Evolutionary conservation across 73 alveolate genomes (phyloP).

Genomic region (Halteria grandinella): DNA sequence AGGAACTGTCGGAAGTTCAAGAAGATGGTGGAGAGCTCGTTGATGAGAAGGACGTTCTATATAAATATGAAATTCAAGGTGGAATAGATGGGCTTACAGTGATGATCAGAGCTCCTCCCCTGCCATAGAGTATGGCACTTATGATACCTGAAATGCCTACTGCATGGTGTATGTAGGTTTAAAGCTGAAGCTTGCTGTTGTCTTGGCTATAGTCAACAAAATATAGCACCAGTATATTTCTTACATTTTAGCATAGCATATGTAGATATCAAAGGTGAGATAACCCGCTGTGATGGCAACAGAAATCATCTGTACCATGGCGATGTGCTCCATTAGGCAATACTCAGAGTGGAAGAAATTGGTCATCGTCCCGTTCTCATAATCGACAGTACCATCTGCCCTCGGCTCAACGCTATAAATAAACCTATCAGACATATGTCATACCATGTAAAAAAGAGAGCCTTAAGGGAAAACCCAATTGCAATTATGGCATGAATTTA

Average conservation of each 20-base stretch:
- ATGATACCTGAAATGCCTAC: conserved; percentile 31
- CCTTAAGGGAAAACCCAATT: not conserved
- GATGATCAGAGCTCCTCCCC: conserved; percentile 29
- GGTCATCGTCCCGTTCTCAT: too few species aligned
- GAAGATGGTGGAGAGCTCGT: conserved; percentile 40
- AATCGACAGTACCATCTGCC: not conserved
- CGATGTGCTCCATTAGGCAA: not conserved
- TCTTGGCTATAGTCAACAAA: not conserved
- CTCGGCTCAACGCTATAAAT: not conserved
- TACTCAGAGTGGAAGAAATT: conserved; percentile 24
- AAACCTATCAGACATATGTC: not conserved
- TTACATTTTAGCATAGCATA: conserved; percentile 26
- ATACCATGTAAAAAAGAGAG: conserved; percentile 35
- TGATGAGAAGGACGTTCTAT: conserved; percentile 21
- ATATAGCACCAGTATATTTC: not conserved
- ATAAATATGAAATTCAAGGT: not conserved
- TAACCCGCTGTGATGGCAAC: not conserved
- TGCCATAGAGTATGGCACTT: conserved; percentile 16
- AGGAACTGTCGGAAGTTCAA: conserved; percentile 36
- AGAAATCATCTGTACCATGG: conserved; percentile 14
- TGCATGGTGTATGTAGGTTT: conserved; percentile 32
- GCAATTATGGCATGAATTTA: conserved; percentile 18
- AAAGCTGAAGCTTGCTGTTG: conserved; percentile 1
- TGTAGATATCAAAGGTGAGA: conserved; percentile 3
- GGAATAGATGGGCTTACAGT: not conserved